Conservation (phyloP, 2,329 filamentous ascomycete species). For the Alternaria conjuncta region DNA sequence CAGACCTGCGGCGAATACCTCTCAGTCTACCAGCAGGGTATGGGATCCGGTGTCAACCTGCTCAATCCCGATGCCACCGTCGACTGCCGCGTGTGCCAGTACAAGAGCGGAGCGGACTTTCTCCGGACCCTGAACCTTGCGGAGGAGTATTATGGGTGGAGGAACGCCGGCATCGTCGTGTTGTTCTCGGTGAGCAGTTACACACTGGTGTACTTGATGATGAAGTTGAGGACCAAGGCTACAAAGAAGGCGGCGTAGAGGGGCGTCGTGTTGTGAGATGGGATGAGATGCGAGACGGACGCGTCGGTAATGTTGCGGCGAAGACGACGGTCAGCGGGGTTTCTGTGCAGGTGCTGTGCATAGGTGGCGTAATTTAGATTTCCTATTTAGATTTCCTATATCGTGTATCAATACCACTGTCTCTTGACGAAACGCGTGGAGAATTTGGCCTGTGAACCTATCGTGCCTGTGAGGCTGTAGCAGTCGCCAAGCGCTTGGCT, state of each 20-base stretch:
- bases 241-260: neutral
- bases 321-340: neutral
- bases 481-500: neutral
- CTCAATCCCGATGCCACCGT: constrained; percentile 64
- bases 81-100: constrained; percentile 67
- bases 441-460: neutral
- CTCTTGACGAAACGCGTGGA: neutral
- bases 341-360: neutral
- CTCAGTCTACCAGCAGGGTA: constrained; percentile 56
- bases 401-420: neutral
- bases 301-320: neutral
- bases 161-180: constrained; percentile 66
- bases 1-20: constrained; percentile 67
- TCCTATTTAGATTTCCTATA: neutral
- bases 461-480: neutral
- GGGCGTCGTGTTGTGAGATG: neutral
- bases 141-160: constrained; percentile 69
- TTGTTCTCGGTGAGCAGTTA: constrained; percentile 64
- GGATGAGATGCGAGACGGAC: neutral
- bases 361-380: neutral
- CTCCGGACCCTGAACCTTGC: constrained; percentile 65
- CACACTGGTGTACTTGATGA: constrained; percentile 52
- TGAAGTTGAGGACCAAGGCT: constrained; percentile 51
- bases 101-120: constrained; percentile 64
- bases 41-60: constrained; percentile 57